A percentile compares a stretch with the other conserved stretches of the same genome.
Conservation (phyloP, 108 stramenopile genomes). For the Nannochloropsis salina region DNA sequence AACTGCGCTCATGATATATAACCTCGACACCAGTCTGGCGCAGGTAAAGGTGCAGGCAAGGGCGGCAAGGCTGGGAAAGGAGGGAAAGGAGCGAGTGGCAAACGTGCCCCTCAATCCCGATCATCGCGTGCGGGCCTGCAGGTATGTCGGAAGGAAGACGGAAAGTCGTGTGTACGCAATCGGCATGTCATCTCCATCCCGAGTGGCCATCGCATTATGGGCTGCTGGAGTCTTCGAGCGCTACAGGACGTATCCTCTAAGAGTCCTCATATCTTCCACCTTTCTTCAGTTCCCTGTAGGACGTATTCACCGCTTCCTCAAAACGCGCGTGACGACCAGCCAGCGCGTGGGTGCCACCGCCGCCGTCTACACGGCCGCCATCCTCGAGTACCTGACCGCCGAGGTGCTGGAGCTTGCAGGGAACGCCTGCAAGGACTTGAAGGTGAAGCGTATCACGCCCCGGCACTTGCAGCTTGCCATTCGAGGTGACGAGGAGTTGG, state of each 20-base stretch:
- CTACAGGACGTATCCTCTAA: not conserved
- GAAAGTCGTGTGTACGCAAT: not conserved
- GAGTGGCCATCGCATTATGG: too few species aligned
- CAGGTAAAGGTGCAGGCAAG: slow-evolving; percentile 81
- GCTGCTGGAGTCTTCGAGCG: too few species aligned
- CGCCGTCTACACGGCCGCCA: slow-evolving; percentile 98
- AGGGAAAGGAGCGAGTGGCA: slow-evolving; percentile 92
- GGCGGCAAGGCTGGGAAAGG: slow-evolving; percentile 99
- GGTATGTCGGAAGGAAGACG: slow-evolving; percentile 35
- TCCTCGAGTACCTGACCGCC: slow-evolving; percentile 97
- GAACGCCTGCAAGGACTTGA: slow-evolving; percentile 99
- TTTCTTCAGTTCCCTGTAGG: slow-evolving; percentile 84
- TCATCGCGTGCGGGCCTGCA: slow-evolving; percentile 93
- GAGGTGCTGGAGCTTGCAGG: slow-evolving; percentile 97
- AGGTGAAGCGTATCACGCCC: slow-evolving; percentile 99
- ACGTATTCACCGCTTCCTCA: slow-evolving; percentile 98
- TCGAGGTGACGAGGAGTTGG: slow-evolving; percentile 97
- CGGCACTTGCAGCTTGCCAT: slow-evolving; percentile 98
- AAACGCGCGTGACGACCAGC: slow-evolving; percentile 80
- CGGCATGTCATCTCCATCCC: not conserved
- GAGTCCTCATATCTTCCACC: not conserved
- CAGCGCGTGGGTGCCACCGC: slow-evolving; percentile 98
- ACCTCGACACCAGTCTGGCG: slow-evolving; percentile 36
- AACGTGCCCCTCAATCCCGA: slow-evolving; percentile 96
- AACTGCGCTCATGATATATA: too few species aligned